Percentiles rank a stretch among this genome's conserved stretches.
phyloP scores from a whole-genome alignment of 805 yeast genomes.

The Pichia insulana region DNA sequence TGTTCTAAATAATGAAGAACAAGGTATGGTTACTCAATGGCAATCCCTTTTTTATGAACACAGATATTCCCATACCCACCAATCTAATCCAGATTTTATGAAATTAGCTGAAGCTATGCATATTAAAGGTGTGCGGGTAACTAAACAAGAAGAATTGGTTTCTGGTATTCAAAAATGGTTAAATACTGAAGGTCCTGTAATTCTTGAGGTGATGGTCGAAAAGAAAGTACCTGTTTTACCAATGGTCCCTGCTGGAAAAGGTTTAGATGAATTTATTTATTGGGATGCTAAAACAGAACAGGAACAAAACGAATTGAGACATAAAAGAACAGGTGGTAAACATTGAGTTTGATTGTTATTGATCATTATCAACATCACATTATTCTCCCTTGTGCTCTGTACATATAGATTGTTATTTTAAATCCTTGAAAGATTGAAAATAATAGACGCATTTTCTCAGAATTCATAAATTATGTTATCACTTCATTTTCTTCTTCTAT shows the following conservation, averaged over 20 bases:
- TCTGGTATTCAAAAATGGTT: constrained; percentile 59
- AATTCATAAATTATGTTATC: too few species aligned
- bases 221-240: constrained; percentile 94
- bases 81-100: constrained; percentile 86
- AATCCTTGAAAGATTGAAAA: background rate
- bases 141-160: constrained; percentile 57
- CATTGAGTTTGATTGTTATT: constrained; percentile 32
- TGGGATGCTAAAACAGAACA: constrained; percentile 78
- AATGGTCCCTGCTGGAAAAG: constrained; percentile 96
- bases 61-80: constrained; percentile 97
- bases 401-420: background rate
- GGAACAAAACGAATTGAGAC: constrained; percentile 59
- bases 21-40: constrained; percentile 99
- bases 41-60: constrained; percentile 95
- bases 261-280: constrained; percentile 81
- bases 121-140: constrained; percentile 68
- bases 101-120: constrained; percentile 94
- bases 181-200: constrained; percentile 70
- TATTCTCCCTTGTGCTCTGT: background rate
- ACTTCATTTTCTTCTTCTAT: too few species aligned
- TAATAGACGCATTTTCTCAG: background rate
- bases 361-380: background rate
- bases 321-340: constrained; percentile 64
- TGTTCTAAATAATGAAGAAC: constrained; percentile 94
- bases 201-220: constrained; percentile 86